Base-by-base conservation (phyloP, 2,329 filamentous ascomycete genomes). In the Fusarium odoratissimum region DNA sequence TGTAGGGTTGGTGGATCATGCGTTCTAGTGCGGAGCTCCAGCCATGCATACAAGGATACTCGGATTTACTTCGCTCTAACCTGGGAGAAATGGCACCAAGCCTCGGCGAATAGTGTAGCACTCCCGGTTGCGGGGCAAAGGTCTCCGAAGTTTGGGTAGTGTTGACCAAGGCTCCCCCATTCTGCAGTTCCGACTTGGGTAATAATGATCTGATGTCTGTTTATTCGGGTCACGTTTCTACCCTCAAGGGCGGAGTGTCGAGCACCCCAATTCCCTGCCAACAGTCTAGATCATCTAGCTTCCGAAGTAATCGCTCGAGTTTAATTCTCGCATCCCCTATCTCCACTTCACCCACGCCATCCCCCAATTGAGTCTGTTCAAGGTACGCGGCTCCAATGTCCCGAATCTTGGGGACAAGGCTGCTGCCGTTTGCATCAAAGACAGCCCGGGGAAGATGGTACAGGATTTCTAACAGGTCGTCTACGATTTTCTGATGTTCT, bases 331-430 rank as follows among this genome's bases (percentile, higher is more conserved):
- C 71, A 14, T 64, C 59, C 5, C 61, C 66, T 14, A 44, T 71
- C 16, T 58, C 65, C 35, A 42, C 56, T 21, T 46, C 37, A 21
- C 28, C 63, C 5, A 65, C 40, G 14, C 67, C 59, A 25, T 55
- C 54, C 23, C 58, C 60, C 37, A 75, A 59, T 25, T 25, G 25
- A 25, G 25, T 25, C 42, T 80, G 76, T 23, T 80, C 78, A 5
- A 82, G 67, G 31, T 82, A 80, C 1, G 80, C 81, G 8, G 79
- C 77, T 3, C 80, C 81, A 55, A 82, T 79, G 54, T 82, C 82
- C 25, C 82, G 72, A 31, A 82, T 76, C 67, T 83, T 83, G n/a
- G 80, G 78, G n/a, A 82, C 77, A 0, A 81, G 45, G 41, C 78
- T 79, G 21, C 74, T 74, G 1, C 80, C 80, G 55, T 81, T 81